These are phyloP conservation scores for sunflower (Helianthus annuus) DNA, from an alignment of 129 eudicot genomes.

Conservation along the genomic window HanXRQr2.0-SUNRISE NC_035440.2:36830443-36830942, in stretches of 20 bases:
- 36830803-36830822: slow-evolving; percentile 76
- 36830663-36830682: slow-evolving; percentile 90
- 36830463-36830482: slow-evolving; percentile 64
- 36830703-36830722: slow-evolving; percentile 74
- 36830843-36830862: slow-evolving; percentile 17
- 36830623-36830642: slow-evolving; percentile 88
- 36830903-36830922: slow-evolving; percentile 21
- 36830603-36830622: slow-evolving; percentile 73
- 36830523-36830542: slow-evolving; percentile 99
- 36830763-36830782: slow-evolving; percentile 96
- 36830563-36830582: slow-evolving; percentile 80
- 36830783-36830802: slow-evolving; percentile 87
- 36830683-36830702: slow-evolving; percentile 80
- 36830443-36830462: slow-evolving; percentile 44
- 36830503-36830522: slow-evolving; percentile 46
- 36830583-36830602: slow-evolving; percentile 95
- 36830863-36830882: slow-evolving; percentile 19
- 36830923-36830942: slow-evolving; percentile 12
- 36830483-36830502: slow-evolving; percentile 79
- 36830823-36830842: slow-evolving; percentile 65
- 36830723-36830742: slow-evolving; percentile 90
- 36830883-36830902: slow-evolving; percentile 29
- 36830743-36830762: slow-evolving; percentile 95
- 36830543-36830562: slow-evolving; percentile 98
- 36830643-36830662: slow-evolving; percentile 81